phyloP scores from a whole-genome alignment of 1,139 yeast genomes.

The Diutina ranongensis region DNA sequence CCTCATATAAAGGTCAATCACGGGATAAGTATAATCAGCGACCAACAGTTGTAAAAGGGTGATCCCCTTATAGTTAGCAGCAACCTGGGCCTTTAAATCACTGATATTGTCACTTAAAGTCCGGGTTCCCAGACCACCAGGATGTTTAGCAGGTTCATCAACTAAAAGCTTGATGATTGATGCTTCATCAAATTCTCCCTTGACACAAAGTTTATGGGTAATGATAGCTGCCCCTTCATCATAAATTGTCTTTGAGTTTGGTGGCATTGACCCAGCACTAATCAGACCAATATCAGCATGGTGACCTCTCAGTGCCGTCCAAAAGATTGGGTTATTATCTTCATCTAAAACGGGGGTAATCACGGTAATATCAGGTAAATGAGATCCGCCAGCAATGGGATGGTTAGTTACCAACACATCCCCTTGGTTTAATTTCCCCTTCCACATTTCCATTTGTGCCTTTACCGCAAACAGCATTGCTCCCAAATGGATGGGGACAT shows the following conservation, averaged over 20 bases:
- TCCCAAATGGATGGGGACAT: conserved; percentile 79
- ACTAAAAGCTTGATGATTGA: conserved; percentile 34
- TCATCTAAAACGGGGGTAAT: conserved; percentile 23
- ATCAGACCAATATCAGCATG: conserved; percentile 63
- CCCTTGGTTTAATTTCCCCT: conserved; percentile 48
- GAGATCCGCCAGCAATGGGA: conserved; percentile 75
- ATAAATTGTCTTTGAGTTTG: conserved; percentile 46
- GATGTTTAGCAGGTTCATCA: conserved; percentile 40
- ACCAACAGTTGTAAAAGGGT: conserved; percentile 36
- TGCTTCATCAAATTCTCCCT: conserved; percentile 43
- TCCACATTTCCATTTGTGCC: conserved; percentile 55
- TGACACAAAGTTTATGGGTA: conserved; percentile 38
- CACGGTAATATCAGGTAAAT: conserved; percentile 70
- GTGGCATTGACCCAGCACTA: conserved; percentile 57
- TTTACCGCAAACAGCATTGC: conserved; percentile 81
- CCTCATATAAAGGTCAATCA: conserved; percentile 47
- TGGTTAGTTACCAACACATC: conserved; percentile 73
- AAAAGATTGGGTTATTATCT: conserved; percentile 47
- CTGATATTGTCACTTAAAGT: conserved; percentile 48
- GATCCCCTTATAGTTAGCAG: conserved; percentile 57
- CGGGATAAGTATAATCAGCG: conserved; percentile 36
- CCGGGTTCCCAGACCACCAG: conserved; percentile 54
- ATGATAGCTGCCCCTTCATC: conserved; percentile 56
- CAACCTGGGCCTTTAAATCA: conserved; percentile 56
- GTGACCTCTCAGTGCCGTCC: conserved; percentile 57